Evolutionary conservation across 2,329 filamentous ascomycete species (phyloP).

Genomic region (Diplodia corticola): DNA sequence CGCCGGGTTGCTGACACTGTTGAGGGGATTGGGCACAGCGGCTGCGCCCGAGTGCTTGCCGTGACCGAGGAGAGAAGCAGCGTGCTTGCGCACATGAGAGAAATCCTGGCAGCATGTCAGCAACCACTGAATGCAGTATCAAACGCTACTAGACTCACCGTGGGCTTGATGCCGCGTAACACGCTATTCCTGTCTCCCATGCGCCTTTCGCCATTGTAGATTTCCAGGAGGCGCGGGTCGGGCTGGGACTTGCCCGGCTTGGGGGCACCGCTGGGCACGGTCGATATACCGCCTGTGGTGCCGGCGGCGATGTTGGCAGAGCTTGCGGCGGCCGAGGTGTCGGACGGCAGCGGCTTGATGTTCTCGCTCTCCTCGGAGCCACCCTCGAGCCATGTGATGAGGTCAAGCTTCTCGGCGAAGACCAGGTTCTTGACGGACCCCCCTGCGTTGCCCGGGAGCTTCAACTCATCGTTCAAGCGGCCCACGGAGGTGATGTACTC

Average conservation of each 20-base stretch:
- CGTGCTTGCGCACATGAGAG: slow-evolving; percentile 85
- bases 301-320: slow-evolving; percentile 55
- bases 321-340: slow-evolving; percentile 45
- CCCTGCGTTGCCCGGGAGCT: slow-evolving; percentile 52
- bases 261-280: slow-evolving; percentile 36
- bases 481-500: slow-evolving; percentile 87
- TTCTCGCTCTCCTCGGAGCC: slow-evolving; percentile 81
- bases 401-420: slow-evolving; percentile 87
- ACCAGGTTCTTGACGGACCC: slow-evolving; percentile 81
- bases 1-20: slow-evolving; percentile 31
- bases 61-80: slow-evolving; percentile 69
- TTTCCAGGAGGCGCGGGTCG: slow-evolving; percentile 80
- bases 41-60: slow-evolving; percentile 32
- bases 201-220: slow-evolving; percentile 86
- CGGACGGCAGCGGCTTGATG: slow-evolving; percentile 78
- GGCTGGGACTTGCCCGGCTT: slow-evolving; percentile 58
- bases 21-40: slow-evolving; percentile 50
- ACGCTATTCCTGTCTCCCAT: slow-evolving; percentile 92
- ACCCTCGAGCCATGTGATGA: slow-evolving; percentile 91
- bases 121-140: slow-evolving; percentile 21
- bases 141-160: slow-evolving; percentile 56
- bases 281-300: slow-evolving; percentile 45
- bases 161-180: slow-evolving; percentile 82
- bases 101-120: slow-evolving; percentile 68
- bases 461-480: slow-evolving; percentile 75